These are phyloP conservation scores for Alternaria novae-zelandiae DNA, from an alignment of 2,329 filamentous ascomycete genomes.

Conservation along the genomic window DNA sequence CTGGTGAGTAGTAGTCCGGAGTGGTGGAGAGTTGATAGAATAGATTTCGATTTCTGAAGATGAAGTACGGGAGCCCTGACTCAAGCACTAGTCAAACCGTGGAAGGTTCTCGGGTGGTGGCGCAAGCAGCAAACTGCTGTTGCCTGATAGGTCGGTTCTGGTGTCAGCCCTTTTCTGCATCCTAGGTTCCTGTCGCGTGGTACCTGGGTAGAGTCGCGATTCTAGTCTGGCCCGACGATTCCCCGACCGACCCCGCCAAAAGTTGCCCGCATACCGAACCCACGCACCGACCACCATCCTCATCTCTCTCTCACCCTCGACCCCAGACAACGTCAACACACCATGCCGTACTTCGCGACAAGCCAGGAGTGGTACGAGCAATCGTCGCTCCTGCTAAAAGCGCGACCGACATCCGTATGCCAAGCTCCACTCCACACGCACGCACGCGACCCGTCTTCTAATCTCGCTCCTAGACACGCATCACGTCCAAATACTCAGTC, in stretches of 20 bases:
- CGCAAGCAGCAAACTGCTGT: background rate
- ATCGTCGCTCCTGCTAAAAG: conserved; percentile 83
- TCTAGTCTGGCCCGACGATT: conserved; percentile 16
- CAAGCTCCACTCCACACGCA: background rate
- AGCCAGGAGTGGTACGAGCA: conserved; percentile 92
- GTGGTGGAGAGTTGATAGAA: background rate
- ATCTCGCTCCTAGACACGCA: conserved; percentile 69
- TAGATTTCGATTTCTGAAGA: background rate
- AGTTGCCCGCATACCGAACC: conserved; percentile 25
- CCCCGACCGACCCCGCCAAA: conserved; percentile 36
- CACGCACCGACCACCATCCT: conserved; percentile 7
- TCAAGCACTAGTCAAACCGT: background rate
- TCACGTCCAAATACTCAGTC: conserved; percentile 92
- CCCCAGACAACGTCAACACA: conserved; percentile 19
- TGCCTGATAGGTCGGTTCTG: background rate
- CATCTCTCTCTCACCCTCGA: conserved; percentile 9
- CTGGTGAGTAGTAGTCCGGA: background rate
- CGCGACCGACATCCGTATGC: conserved; percentile 81
- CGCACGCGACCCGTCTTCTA: conserved; percentile 16
- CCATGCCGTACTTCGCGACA: conserved; percentile 80
- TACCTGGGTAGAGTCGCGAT: background rate
- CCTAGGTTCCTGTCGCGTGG: background rate
- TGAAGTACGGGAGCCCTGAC: background rate
- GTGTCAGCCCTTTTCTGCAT: background rate
- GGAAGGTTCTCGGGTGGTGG: background rate